Evolutionary conservation across 2,329 filamentous ascomycete species (phyloP).

Genomic region (Arthroderma uncinatum): DNA sequence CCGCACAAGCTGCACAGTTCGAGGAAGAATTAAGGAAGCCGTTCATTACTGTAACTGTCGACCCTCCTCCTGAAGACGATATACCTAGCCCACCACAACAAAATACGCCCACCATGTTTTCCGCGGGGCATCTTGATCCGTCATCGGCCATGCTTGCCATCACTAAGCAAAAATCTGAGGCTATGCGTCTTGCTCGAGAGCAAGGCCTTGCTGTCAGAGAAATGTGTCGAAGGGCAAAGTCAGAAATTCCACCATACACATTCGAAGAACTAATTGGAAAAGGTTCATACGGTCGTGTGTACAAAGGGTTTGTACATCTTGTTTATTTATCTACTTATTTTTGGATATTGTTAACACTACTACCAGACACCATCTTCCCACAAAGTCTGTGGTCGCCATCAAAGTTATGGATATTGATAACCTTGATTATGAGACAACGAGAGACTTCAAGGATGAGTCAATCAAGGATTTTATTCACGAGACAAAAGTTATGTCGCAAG

Average conservation of each 20-base stretch:
- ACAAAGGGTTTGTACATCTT: constrained; percentile 33
- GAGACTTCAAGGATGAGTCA: constrained; percentile 39
- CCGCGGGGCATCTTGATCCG: constrained; percentile 28
- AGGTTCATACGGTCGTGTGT: constrained; percentile 42
- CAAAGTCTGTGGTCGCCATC: constrained; percentile 38
- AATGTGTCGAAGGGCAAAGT: constrained; percentile 37
- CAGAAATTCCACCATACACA: constrained; percentile 36
- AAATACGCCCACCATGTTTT: constrained; percentile 19
- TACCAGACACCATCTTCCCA: constrained; percentile 26
- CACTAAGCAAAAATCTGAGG: constrained; percentile 40
- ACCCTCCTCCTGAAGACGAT: neutral
- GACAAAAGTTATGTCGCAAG: constrained; percentile 50
- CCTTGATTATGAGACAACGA: constrained; percentile 36
- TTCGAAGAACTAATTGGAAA: constrained; percentile 44
- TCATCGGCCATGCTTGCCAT: constrained; percentile 35
- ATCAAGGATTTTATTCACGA: constrained; percentile 50
- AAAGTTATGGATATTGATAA: constrained; percentile 43
- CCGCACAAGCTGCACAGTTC: neutral
- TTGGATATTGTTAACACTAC: neutral
- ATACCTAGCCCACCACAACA: neutral
- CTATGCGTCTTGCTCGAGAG: constrained; percentile 37
- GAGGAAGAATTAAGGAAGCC: constrained; percentile 2
- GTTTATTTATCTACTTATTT: no score
- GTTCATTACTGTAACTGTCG: neutral
- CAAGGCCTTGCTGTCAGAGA: constrained; percentile 37